These are phyloP conservation scores for Piper betle DNA, from an alignment of 164 flowering plant genomes.

Conservation along the genomic window DNA sequence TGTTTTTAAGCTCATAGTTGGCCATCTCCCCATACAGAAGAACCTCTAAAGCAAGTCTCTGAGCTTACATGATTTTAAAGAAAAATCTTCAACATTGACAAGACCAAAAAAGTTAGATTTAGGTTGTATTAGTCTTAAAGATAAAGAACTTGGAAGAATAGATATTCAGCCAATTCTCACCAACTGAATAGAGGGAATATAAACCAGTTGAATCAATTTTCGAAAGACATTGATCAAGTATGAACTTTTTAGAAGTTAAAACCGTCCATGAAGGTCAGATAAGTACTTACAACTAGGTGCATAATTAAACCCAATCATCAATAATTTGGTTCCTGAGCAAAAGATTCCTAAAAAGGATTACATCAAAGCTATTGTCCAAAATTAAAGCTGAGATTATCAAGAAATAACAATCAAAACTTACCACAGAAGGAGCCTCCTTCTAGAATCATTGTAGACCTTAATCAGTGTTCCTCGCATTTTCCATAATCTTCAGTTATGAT, in stretches of 20 bases:
- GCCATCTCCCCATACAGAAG: too few species aligned
- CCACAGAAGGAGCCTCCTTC: slow-evolving; percentile 78
- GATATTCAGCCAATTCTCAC: too few species aligned
- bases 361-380: not conserved
- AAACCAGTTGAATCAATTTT: too few species aligned
- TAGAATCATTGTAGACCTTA: slow-evolving; percentile 66
- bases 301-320: not conserved
- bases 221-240: not conserved
- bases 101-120: too few species aligned
- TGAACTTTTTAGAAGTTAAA: not conserved
- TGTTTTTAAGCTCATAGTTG: too few species aligned
- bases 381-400: not conserved
- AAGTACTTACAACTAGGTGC: not conserved
- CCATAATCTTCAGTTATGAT: slow-evolving; percentile 62
- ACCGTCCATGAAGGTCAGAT: not conserved
- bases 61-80: too few species aligned
- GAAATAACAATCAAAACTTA: slow-evolving; percentile 18
- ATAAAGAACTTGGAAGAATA: too few species aligned
- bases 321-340: not conserved
- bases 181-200: too few species aligned
- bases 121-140: too few species aligned
- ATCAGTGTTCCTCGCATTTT: slow-evolving; percentile 73
- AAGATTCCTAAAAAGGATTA: not conserved
- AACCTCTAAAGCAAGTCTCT: too few species aligned
- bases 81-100: too few species aligned